Evolutionary conservation across 1,284 basidiomycete genomes (phyloP).

Genomic region (Apiotrichum domesticum): DNA sequence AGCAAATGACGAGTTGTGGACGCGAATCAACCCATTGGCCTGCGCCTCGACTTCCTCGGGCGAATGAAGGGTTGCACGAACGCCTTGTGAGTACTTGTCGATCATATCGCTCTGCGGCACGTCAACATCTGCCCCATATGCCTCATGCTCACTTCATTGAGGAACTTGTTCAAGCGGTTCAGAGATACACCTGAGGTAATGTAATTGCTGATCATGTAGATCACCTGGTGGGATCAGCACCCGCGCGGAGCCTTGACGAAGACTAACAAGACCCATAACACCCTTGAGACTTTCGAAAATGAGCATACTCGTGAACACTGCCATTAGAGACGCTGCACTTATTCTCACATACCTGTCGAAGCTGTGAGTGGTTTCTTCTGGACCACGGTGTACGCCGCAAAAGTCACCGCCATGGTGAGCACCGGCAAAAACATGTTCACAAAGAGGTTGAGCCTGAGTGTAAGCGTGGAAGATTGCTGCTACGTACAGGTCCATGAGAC

Average conservation of each 20-base stretch:
- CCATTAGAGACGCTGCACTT: too few species aligned
- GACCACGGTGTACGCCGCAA: constrained; percentile 55
- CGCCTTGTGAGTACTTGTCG: constrained; percentile 48
- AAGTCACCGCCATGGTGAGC: constrained; percentile 63
- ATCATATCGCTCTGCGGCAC: constrained; percentile 52
- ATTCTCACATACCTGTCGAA: constrained; percentile 16
- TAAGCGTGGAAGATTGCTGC: neutral
- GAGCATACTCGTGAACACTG: constrained; percentile 45
- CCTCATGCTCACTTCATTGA: constrained; percentile 37
- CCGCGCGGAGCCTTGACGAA: too few species aligned
- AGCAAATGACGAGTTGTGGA: constrained; percentile 39
- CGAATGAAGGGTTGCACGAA: constrained; percentile 18
- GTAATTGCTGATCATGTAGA: constrained; percentile 36
- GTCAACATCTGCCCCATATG: neutral
- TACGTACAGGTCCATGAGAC: constrained; percentile 36
- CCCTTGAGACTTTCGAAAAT: constrained; percentile 44
- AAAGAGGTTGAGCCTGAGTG: constrained; percentile 14
- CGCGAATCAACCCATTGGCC: constrained; percentile 32
- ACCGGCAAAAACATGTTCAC: constrained; percentile 59
- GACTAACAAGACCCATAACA: constrained; percentile 20
- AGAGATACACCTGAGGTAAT: constrained; percentile 52
- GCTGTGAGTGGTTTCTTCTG: constrained; percentile 50
- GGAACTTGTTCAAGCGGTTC: constrained; percentile 51
- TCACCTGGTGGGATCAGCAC: neutral
- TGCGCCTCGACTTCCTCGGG: constrained; percentile 33